Evolutionary conservation across 1,139 yeast genomes (phyloP), one percentile per base, ranked within the genome.

Genomic region (Pichia sorboxylosa): DNA sequence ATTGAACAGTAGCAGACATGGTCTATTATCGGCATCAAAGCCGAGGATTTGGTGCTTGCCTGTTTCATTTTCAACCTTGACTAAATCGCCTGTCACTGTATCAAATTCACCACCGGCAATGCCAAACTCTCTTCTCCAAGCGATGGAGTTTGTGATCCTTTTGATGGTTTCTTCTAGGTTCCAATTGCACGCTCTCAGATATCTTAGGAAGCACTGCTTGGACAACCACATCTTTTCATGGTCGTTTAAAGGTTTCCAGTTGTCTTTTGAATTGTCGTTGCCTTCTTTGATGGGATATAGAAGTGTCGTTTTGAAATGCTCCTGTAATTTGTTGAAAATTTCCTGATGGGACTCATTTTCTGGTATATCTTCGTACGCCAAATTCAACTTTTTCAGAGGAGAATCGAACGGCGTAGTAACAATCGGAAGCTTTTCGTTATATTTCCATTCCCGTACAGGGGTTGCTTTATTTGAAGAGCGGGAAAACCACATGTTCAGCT

Each of bases 151-250:
- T 10, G 32, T 32, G 5, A 90, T 58, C 44, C 98, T 68, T 43
- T 72, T 72, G 32, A 75, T 76, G 17, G 92, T 73, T 8, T 75
- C 80, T 21, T 67, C 66, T 1, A 64, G 59, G 34, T 74, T 69
- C 96, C 97, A 90, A 52, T 82, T 81, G 33, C 94, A 76, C 5
- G 97, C 97, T 29, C 95, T 65, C 33, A 87, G 61, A 49, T 87
- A 90, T 48, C 98, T 65, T 46, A 84, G 58, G 33, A 90, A 61
- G 52, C 97, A 90, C 52, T 90, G 96, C 45, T 74, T 69, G 4
- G 95, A 79, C 28, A 90, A 61, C 96, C 97, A 90, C 1, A 90
- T 77, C 49, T 71, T 73, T 52, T 90, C 98, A 33, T 58, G 64
- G 13, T 63, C 71, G 3, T 64, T 55, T 26, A 81, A 51, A 4